Evolutionary conservation across 805 yeast species (phyloP), one percentile per base, ranked within the genome.

Genomic region (Metschnikowia cerradonensis): DNA sequence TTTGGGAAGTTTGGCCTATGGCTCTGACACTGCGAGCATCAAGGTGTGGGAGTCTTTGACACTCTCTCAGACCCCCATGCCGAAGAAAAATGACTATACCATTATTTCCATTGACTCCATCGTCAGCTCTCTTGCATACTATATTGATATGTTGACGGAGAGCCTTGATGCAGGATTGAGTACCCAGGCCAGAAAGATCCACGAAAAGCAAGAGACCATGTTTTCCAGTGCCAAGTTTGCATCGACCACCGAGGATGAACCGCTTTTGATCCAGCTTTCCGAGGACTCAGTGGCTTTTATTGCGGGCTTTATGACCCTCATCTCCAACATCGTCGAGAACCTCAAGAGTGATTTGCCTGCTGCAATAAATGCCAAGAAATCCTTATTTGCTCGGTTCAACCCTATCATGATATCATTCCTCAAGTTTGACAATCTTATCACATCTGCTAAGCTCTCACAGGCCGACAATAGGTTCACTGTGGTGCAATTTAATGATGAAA

Each of bases 271-370:
- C 10, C 89, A 85, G 47, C 71, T 90, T 32, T 86, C 88, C 34
- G 96, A 89, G 56, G 97, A 90, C 63, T 86, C 91, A 0, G 69
- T 88, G 6, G 77, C 89, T 6, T 82, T 88, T 48, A 72, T 90
- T 6, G 79, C 91, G 0, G 87, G 96, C 0, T 83, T 88, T 57
- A 71, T 90, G 51, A 82, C 87, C 23, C 68, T 94, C 45, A 70
- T 90, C 11, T 65, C 75, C 2, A 59, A 67, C 5, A 61, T 74
- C 11, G 67, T 68, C 7, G 60, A 58, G 37, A 70, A 72, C 51
- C 48, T 50, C 10, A 54, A 54, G 20, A 67, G 63, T 20, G 59
- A 65, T 39, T 60, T 67, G 0, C 60, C 50, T 13, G 67, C 67
- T 11, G 61, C 67, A 22, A 63, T 59, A 41, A 46, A 44, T 11